Evolutionary conservation across 2,329 filamentous ascomycete genomes (phyloP), one percentile per base, ranked within the genome.

Genomic region (Colletotrichum incanum): DNA sequence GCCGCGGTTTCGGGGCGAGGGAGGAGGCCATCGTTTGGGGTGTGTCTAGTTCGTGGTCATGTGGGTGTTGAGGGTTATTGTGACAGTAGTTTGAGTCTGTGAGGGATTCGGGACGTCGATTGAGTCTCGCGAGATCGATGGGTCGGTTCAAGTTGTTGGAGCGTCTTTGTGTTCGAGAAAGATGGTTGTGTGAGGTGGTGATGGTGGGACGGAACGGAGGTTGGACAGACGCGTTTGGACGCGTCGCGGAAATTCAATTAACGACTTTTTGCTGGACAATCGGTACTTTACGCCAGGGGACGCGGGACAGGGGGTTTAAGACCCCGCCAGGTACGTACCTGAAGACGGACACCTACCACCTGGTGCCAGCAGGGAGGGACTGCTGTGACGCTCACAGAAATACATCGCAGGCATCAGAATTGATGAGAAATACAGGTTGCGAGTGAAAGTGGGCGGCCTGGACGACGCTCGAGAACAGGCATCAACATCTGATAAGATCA

Each of bases 1-100:
- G 89, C 78, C 91, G 87, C 59, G 91, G 86, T 75, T 89, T 87
- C 31, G 81, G 80, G 59, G 80, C 80, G 74, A 82, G 80, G 67
- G 83, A 80, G 3, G 82, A 84, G 66, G 83, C 61, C 78, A 74
- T 56, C 26, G 26, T 74, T 34, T 26, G 52, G 16, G 61, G 31
- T 52, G 23, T 65, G 41, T 28, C 26, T 28, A 43, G 16, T 58
- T 31, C 14, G 7, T 50, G 56, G 31, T 26, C 31, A 34, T 65
- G 45, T 47, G 60, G 28, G 39, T 14, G 14, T n/a, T 14, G 45
- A 20, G 18, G 16, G n/a, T 55, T 7, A n/a, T 12, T 3, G 18
- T 26, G 12, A 23, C 3, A n/a, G 18, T n/a, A 20, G 7, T 3
- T 50, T 20, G 41, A 3, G 11, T 28, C 37, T 34, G 3, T 8